These are phyloP conservation scores for Pichia rugopelliculosa DNA, from an alignment of 805 yeast genomes.

Conservation along the genomic window DNA sequence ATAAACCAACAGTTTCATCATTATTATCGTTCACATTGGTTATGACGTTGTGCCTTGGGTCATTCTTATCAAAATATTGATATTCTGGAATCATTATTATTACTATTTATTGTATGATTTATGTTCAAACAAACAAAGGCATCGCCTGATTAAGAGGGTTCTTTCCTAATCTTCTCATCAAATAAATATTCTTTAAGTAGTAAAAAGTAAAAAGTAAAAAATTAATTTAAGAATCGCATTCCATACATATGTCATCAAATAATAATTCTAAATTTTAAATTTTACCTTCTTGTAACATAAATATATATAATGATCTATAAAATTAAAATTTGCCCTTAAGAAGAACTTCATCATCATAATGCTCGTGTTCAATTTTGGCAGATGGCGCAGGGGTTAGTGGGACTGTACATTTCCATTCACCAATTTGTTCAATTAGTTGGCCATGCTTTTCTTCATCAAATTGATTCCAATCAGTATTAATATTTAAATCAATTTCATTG, in stretches of 20 bases:
- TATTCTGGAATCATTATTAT: neutral
- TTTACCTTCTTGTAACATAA: no score
- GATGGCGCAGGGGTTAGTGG: slow-evolving; percentile 54
- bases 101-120: neutral
- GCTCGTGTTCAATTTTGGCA: slow-evolving; percentile 33
- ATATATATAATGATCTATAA: neutral
- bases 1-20: slow-evolving; percentile 3
- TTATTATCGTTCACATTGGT: neutral
- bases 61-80: slow-evolving; percentile 1
- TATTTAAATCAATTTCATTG: slow-evolving; percentile 11
- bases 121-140: no score
- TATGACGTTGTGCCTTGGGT: neutral
- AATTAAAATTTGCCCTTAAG: slow-evolving; percentile 7
- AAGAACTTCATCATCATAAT: slow-evolving; percentile 17
- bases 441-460: slow-evolving; percentile 14
- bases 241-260: no score
- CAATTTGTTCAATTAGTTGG: slow-evolving; percentile 41
- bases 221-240: no score
- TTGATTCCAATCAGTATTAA: slow-evolving; percentile 10
- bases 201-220: neutral
- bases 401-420: slow-evolving; percentile 49
- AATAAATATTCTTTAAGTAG: no score
- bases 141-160: no score
- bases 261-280: no score
- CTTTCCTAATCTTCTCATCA: no score